Conservation (phyloP, 768 basidiomycete genomes). For the Podaxis sp. region DNA sequence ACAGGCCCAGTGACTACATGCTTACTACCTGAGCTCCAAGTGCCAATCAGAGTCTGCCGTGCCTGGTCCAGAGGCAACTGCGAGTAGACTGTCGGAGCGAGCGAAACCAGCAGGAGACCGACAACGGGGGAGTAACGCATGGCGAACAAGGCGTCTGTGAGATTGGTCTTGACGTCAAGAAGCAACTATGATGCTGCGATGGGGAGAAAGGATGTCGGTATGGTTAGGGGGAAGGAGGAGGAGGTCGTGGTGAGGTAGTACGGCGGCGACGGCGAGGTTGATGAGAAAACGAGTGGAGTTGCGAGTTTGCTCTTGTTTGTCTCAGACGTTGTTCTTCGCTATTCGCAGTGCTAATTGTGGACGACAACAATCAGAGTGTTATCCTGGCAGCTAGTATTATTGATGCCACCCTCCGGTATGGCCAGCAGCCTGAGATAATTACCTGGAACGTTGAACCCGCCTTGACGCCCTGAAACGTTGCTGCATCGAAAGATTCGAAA, state of each 20-base stretch:
- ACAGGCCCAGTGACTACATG: conserved; percentile 82
- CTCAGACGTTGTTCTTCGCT: conserved; percentile 19
- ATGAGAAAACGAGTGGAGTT: conserved; percentile 30
- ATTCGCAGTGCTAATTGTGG: not conserved
- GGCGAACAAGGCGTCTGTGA: conserved; percentile 20
- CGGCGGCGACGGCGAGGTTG: conserved; percentile 27
- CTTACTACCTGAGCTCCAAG: conserved; percentile 83
- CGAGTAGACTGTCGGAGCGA: conserved; percentile 26
- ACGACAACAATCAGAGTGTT: conserved; percentile 8
- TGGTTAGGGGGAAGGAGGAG: conserved; percentile 16
- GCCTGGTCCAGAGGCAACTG: conserved; percentile 5
- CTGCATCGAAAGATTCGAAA: not conserved
- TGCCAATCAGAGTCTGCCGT: conserved; percentile 51
- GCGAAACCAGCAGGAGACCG: conserved; percentile 37
- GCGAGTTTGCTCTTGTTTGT: conserved; percentile 32
- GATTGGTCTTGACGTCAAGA: not conserved
- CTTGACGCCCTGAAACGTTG: not conserved
- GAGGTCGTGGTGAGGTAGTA: conserved; percentile 15
- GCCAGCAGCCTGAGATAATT: not conserved
- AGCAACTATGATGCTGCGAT: not conserved
- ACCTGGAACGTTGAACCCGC: not conserved
- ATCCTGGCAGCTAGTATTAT: not conserved
- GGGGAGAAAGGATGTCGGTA: conserved; percentile 7
- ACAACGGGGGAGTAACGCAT: conserved; percentile 44
- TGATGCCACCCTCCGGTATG: not conserved